phyloP scores from a whole-genome alignment of 345 rosid species.

The Anacardium occidentale region DNA sequence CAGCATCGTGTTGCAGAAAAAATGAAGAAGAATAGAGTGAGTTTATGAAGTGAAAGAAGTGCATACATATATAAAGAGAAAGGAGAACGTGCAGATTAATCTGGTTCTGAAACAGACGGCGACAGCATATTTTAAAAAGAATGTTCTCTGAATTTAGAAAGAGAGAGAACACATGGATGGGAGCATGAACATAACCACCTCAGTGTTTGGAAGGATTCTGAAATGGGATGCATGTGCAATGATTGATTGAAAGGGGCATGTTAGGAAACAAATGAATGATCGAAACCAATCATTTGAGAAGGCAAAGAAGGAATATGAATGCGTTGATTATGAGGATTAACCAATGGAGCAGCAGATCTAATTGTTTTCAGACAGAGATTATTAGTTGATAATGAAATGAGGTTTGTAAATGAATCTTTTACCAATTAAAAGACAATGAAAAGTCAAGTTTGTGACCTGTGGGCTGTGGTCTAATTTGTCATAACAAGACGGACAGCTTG shows the following conservation, averaged over 20 bases:
- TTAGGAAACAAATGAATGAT: conserved; percentile 20
- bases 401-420: not conserved
- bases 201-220: not conserved
- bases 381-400: conserved; percentile 22
- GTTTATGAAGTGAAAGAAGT: not conserved
- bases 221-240: conserved; percentile 43
- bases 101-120: conserved; percentile 25
- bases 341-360: conserved; percentile 6
- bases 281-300: conserved; percentile 35
- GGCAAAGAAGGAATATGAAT: conserved; percentile 4
- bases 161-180: conserved; percentile 27
- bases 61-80: not conserved
- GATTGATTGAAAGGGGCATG: conserved; percentile 42
- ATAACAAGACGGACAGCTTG: not conserved
- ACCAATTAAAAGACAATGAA: not conserved
- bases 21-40: not conserved
- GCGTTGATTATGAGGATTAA: conserved; percentile 12
- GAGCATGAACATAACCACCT: conserved; percentile 1
- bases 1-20: not conserved
- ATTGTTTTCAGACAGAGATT: not conserved
- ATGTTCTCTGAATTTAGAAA: conserved; percentile 4
- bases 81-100: conserved; percentile 1
- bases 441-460: conserved; percentile 9
- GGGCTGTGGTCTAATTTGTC: conserved; percentile 23
- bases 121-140: conserved; percentile 6